Base-by-base conservation (phyloP, 768 basidiomycete genomes). In the Botryobasidium botryosum region DNA sequence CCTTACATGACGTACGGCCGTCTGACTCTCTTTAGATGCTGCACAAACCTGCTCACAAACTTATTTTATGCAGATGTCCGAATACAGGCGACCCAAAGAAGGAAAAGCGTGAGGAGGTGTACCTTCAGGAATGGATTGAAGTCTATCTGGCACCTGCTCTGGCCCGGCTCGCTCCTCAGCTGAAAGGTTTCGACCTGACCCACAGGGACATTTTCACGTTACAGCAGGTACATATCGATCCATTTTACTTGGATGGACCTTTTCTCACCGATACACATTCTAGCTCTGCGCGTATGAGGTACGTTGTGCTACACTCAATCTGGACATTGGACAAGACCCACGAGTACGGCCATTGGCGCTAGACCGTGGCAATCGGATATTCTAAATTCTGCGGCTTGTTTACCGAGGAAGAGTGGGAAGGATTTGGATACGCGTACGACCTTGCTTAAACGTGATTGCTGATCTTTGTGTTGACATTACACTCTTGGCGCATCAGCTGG, bases 331-430 rank as follows among this genome's bases (percentile, higher is more conserved):
- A 27, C 25, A 44, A 28, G 35, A 18, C 50, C 12, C 26, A 33
- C 49, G 39, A 43, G n/a, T 2, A 20, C 3, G 27, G 12, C 2
- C 12, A 41, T 37, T 10, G 10, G n/a, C 21, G 18, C 4, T 36
- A 84, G 81, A 90, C 91, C 15, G 91, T 92, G 36, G 82, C 86
- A 0, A 68, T 92, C 8, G 88, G 86, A 6, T 91, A 86, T 56
- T 88, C 85, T 13, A 79, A 77, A 51, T 96, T 91, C 62, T 96
- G 88, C 51, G 75, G 77, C 45, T 64, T 94, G 2, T 96, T 96
- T 61, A 87, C 85, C 0, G 70, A 79, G 53, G 76, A 84, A 35
- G 90, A 94, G 60, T 96, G 88, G 90, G 78, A 83, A 56, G 86
- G 86, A 0, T 92, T 88, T 58, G 72, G 85, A 57, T 92, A 94